phyloP scores from a whole-genome alignment of 2,329 filamentous ascomycete genomes.

The Dactylonectria macrodidyma region DNA sequence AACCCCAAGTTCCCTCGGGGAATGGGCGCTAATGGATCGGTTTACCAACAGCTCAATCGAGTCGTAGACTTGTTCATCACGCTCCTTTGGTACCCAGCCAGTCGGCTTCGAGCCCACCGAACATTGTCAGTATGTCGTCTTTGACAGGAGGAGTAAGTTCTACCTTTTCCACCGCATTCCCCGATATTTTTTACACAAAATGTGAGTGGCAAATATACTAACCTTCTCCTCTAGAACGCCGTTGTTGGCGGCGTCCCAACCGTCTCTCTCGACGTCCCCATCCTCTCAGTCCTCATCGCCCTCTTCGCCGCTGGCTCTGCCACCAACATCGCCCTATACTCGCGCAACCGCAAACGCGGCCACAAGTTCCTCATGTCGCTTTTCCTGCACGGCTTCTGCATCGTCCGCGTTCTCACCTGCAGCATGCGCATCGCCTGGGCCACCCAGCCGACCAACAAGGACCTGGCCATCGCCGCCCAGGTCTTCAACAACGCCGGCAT shows the following conservation, averaged over 20 bases:
- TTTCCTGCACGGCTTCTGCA: background rate
- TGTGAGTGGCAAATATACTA: too few species aligned
- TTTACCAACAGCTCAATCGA: background rate
- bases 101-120: too few species aligned
- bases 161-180: background rate
- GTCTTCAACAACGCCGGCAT: slow-evolving; percentile 10
- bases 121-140: background rate
- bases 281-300: background rate
- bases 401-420: background rate
- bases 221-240: too few species aligned
- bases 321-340: slow-evolving; percentile 3
- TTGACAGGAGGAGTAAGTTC: slow-evolving; percentile 3
- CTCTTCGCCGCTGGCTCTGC: background rate
- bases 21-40: background rate
- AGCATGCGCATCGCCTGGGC: slow-evolving; percentile 6
- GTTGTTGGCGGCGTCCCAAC: background rate
- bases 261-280: background rate
- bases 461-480: background rate
- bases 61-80: background rate
- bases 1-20: background rate
- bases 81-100: background rate
- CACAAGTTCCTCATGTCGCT: slow-evolving; percentile 7
- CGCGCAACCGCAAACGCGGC: background rate
- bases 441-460: background rate
- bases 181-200: too few species aligned